A percentile compares a stretch with the other conserved stretches of the same genome.
These are phyloP conservation scores for Melastoma malabathricum DNA, from an alignment of 345 rosid species.

Conservation along the genomic window DNA sequence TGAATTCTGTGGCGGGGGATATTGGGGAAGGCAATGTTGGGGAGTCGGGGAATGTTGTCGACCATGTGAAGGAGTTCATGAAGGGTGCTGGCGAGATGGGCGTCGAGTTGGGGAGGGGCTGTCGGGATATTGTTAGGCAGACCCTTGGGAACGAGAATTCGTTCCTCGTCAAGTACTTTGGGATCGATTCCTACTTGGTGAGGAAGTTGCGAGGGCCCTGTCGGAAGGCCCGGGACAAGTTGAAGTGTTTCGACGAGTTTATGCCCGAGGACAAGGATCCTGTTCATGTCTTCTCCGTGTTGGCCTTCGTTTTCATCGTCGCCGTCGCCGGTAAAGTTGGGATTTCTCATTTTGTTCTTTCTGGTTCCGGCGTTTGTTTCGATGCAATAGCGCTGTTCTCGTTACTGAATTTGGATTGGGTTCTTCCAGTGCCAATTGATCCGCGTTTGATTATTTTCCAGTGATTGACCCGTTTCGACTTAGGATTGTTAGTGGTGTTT, in stretches of 20 bases:
- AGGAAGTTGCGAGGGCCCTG: constrained; percentile 20
- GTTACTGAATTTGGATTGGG: too few relatives aligned
- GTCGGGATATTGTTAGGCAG: constrained; percentile 50
- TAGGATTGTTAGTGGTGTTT: constrained; percentile 1
- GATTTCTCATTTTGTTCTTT: too few relatives aligned
- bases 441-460: too few relatives aligned
- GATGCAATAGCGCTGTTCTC: not conserved
- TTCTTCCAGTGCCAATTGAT: not conserved
- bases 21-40: constrained; percentile 7
- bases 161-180: constrained; percentile 25
- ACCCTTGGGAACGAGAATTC: constrained; percentile 41
- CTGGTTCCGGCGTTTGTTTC: not conserved
- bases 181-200: constrained; percentile 24
- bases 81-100: constrained; percentile 45
- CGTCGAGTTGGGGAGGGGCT: constrained; percentile 45
- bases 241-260: constrained; percentile 26
- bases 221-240: constrained; percentile 15
- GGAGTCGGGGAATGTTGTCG: constrained; percentile 16
- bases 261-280: constrained; percentile 69
- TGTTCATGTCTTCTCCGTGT: constrained; percentile 39
- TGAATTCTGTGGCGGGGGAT: constrained; percentile 5
- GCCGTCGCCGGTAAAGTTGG: constrained; percentile 35
- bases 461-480: not conserved
- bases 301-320: constrained; percentile 31
- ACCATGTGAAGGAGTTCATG: constrained; percentile 35